These are phyloP conservation scores for Ogataea zsoltii DNA, from an alignment of 805 yeast species.

Conservation along the genomic window DNA sequence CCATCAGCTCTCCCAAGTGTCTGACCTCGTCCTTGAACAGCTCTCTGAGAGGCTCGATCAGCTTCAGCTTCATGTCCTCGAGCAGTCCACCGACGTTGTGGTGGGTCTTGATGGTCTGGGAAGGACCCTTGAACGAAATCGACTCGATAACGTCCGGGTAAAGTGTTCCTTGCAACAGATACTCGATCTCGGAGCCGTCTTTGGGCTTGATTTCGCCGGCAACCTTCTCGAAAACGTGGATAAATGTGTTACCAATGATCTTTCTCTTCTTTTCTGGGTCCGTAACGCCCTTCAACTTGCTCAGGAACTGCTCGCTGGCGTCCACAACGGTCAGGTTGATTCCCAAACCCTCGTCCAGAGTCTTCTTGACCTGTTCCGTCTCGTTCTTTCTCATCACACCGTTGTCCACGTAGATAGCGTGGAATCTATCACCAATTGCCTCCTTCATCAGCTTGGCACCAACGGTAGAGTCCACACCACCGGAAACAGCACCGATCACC, in stretches of 20 bases:
- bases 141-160: constrained; percentile 99
- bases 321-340: constrained; percentile 93
- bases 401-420: constrained; percentile 95
- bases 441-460: constrained; percentile 98
- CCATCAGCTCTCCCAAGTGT: constrained; percentile 89
- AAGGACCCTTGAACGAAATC: constrained; percentile 98
- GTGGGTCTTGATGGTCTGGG: constrained; percentile 98
- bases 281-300: constrained; percentile 85
- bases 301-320: constrained; percentile 87
- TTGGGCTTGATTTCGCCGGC: constrained; percentile 89
- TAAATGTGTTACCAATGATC: constrained; percentile 96
- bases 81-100: constrained; percentile 98
- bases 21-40: constrained; percentile 99
- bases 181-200: constrained; percentile 88
- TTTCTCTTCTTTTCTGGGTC: constrained; percentile 99
- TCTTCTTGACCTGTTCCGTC: constrained; percentile 83
- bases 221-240: constrained; percentile 94
- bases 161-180: constrained; percentile 91
- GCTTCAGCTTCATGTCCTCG: constrained; percentile 97
- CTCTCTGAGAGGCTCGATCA: constrained; percentile 98
- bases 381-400: constrained; percentile 97
- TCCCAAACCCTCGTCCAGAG: constrained; percentile 89
- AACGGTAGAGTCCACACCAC: constrained; percentile 99
- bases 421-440: constrained; percentile 98
- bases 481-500: constrained; percentile 99